Conservation (phyloP, 345 rosid genomes). For the Punica granatum region DNA sequence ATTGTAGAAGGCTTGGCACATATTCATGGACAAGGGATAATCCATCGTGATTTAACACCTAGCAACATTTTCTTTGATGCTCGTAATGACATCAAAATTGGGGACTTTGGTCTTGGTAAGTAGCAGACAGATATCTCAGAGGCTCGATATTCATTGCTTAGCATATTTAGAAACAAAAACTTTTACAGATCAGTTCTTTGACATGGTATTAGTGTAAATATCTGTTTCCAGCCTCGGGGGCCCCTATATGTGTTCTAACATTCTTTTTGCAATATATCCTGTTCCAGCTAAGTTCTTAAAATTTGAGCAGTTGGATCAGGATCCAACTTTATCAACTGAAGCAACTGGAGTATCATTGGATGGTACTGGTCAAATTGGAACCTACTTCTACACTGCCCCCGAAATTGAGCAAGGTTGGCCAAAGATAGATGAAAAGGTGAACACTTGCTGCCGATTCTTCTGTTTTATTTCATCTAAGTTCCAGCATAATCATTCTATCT, state of each 20-base stretch:
- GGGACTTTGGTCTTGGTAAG: slow-evolving; percentile 97
- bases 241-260: neutral
- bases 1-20: slow-evolving; percentile 94
- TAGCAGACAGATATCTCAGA: neutral
- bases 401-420: slow-evolving; percentile 99
- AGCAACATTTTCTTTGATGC: slow-evolving; percentile 94
- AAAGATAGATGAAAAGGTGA: slow-evolving; percentile 94
- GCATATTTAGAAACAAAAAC: neutral
- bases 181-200: neutral
- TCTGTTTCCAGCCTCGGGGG: neutral
- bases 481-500: neutral
- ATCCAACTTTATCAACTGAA: slow-evolving; percentile 47
- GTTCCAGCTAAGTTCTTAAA: slow-evolving; percentile 85
- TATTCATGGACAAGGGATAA: slow-evolving; percentile 95
- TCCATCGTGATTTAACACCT: slow-evolving; percentile 95
- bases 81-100: slow-evolving; percentile 87
- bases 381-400: slow-evolving; percentile 94
- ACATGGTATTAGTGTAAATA: neutral
- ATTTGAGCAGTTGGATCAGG: slow-evolving; percentile 92
- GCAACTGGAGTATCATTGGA: slow-evolving; percentile 66
- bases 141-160: neutral
- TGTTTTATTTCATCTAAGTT: slow-evolving; percentile 9
- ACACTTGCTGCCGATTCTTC: slow-evolving; percentile 11
- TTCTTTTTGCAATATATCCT: slow-evolving; percentile 8
- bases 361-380: slow-evolving; percentile 92